Base-by-base conservation (phyloP, 2,329 filamentous ascomycete genomes). In the Aureobasidium sp. region DNA sequence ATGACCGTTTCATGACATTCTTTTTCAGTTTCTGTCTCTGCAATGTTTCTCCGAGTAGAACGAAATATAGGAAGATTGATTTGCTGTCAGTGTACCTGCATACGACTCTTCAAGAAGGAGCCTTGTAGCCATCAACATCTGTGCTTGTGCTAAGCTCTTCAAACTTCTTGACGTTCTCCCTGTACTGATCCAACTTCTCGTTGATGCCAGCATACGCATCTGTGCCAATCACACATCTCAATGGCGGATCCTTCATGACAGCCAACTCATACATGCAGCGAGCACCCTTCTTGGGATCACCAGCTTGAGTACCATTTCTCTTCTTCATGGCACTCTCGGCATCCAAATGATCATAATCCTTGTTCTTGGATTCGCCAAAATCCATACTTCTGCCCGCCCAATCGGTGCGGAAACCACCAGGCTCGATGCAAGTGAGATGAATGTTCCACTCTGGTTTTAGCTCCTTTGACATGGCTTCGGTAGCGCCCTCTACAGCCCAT, bases 221-320 rank as follows among this genome's bases (percentile, higher is more conserved):
- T 0, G 79, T 85, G 0, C 87, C 87, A 15, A 89, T 77, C 0
- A 86, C 79, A 20, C 85, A 80, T 38, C 87, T 77, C 10, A 89
- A 69, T 4, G 87, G 87, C 4, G 83, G 84, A 18, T 86, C 80
- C 16, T 84, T 71, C 79, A 85, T 81, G 43, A 82, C 78, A 1
- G 84, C 86, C 20, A 89, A 71, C 61, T 89, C 83, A 69, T 88
- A 87, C 76, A 88, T 86, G 0, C 80, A 80, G 27, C 80, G 75
- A 2, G 71, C 71, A 3, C 79, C 85, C 71, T 87, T 85, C 0
- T 69, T 68, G 4, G 85, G 82, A 67, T 88, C 85, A 4, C 86
- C 85, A 1, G 81, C 79, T 59, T 87, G 81, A 0, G 71, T 80
- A 5, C 77, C 81, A 61, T 84, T 75, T 56, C 79, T 72, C 64